Base-by-base conservation (phyloP, 352 stramenopile species). In the Pseudoperonospora humuli region DNA sequence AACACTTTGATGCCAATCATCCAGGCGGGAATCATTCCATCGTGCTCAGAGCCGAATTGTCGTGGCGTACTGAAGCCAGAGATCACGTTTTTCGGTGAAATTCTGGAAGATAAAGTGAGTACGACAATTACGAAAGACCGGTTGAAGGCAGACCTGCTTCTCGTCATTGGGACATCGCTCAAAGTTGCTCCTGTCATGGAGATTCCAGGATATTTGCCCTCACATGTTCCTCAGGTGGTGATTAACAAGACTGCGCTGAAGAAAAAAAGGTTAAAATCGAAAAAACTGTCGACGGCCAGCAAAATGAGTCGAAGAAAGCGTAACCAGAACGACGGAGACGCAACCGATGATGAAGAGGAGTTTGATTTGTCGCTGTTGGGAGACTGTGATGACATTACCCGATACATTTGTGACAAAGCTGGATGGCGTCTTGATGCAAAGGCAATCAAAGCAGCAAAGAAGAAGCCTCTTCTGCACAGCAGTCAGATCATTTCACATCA, bases 141-240 rank as follows among this genome's bases (percentile, higher is more conserved):
- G 1, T 32, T 87, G 15, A 76, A 86, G 28, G 91, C 84, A 0
- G 95, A 99, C 69, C 64, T 98, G 17, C 61, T 99, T 23, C 84
- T 99, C 28, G 94, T 99, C 15, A 97, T 99, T 53, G 96, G 96
- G 39, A 98, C 96, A 17, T 98, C 89, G 6, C 71, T 99, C 2
- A 95, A 96, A 43, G 96, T 99, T 21, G 82, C 82, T 26, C 96
- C 96, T 3, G 88, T 99, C 14, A 86, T 90, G n/a, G 75, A 87
- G 46, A 89, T 96, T 32, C 80, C 81, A 5, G 78, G 78, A n/a
- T 92, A 86, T 44, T 57, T 95, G 24, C 74, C 81, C 1, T 52
- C 63, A 1, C 69, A 90, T 37, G 83, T 93, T 24, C 84, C 84
- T 17, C 76, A 94, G 34, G 66, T 96, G 18, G 76, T 96, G 38